phyloP scores from a whole-genome alignment of 208 protist species.

The Crithidia expoeki region DNA sequence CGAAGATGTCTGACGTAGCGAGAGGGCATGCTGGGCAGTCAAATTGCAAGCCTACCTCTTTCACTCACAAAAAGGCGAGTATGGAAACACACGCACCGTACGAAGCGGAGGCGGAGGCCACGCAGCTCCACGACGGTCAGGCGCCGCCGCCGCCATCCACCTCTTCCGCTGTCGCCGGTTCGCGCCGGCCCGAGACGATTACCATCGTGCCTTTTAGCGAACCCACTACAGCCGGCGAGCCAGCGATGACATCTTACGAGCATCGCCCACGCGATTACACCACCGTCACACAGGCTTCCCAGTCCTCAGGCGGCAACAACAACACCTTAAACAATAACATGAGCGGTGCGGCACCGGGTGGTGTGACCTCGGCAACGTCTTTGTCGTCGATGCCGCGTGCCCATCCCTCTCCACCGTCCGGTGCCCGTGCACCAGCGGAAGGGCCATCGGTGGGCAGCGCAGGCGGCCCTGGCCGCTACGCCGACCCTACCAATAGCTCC shows the following conservation, averaged over 20 bases:
- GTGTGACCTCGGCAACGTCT: background rate
- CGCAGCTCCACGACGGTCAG: background rate
- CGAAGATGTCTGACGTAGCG: constrained; percentile 13
- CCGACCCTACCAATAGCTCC: background rate
- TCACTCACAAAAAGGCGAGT: background rate
- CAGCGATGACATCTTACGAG: background rate
- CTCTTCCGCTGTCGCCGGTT: background rate
- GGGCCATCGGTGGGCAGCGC: background rate
- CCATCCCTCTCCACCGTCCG: background rate
- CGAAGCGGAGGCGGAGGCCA: constrained; percentile 6
- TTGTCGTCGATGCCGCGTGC: background rate
- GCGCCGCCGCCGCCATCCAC: background rate
- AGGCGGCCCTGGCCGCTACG: constrained; percentile 13
- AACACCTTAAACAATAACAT: background rate
- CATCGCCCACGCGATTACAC: background rate
- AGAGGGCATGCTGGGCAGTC: background rate
- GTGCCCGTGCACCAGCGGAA: background rate
- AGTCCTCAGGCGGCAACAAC: background rate
- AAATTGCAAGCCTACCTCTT: background rate
- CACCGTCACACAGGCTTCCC: background rate
- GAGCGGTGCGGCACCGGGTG: background rate
- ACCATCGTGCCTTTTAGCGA: background rate
- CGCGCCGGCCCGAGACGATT: constrained; percentile 4
- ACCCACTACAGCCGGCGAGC: constrained; percentile 1
- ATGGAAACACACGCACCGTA: constrained; percentile 29